phyloP scores from a whole-genome alignment of 2,329 filamentous ascomycete species.

The Lithohypha guttulata region DNA sequence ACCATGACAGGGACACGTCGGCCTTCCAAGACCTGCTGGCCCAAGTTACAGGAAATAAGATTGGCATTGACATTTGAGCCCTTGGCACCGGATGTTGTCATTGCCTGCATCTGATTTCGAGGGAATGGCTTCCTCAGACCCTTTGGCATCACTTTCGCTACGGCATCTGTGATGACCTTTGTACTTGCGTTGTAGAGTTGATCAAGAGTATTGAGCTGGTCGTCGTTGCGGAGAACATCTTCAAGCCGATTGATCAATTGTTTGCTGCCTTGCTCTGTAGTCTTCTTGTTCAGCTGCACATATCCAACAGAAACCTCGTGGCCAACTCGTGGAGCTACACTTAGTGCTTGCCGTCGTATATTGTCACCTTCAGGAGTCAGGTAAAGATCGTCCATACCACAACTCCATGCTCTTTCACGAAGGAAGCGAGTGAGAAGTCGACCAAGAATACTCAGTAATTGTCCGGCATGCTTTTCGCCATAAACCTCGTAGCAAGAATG shows the following conservation, averaged over 20 bases:
- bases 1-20: constrained; percentile 94
- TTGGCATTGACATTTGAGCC: constrained; percentile 89
- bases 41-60: constrained; percentile 92
- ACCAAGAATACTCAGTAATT: constrained; percentile 78
- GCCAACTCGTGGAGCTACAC: constrained; percentile 58
- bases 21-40: constrained; percentile 92
- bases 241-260: constrained; percentile 71
- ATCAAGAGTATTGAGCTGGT: constrained; percentile 85
- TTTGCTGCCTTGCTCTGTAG: constrained; percentile 52
- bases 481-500: constrained; percentile 91
- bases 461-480: constrained; percentile 75
- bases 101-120: constrained; percentile 96
- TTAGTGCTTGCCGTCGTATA: constrained; percentile 56
- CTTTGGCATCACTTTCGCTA: constrained; percentile 64
- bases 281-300: constrained; percentile 64
- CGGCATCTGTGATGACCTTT: constrained; percentile 59
- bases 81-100: constrained; percentile 95
- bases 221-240: constrained; percentile 80
- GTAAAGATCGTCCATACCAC: constrained; percentile 90
- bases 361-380: constrained; percentile 71
- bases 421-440: constrained; percentile 80
- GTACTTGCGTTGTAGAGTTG: constrained; percentile 66
- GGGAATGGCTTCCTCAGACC: constrained; percentile 88
- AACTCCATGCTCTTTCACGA: constrained; percentile 90
- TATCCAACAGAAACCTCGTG: constrained; percentile 75